Evolutionary conservation across 169 alveolate species (phyloP).

Genomic region (Miamiensis avidus): DNA sequence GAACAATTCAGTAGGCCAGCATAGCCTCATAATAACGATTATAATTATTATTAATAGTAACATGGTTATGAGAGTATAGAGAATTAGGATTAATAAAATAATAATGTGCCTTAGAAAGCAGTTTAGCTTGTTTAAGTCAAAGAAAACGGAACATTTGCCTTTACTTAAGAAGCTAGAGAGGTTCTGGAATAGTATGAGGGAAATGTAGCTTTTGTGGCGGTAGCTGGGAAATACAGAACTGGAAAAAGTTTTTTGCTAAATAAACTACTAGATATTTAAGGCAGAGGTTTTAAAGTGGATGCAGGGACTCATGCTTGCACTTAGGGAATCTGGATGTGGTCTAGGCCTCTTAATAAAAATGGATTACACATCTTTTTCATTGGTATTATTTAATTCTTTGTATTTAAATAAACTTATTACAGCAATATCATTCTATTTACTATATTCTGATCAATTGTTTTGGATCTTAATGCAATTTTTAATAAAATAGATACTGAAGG

Average conservation of each 20-base stretch:
- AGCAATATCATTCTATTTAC: not conserved
- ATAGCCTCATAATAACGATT: too few relatives aligned
- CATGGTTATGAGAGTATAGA: not conserved
- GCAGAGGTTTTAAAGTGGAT: conserved; percentile 61
- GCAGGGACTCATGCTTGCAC: conserved; percentile 66
- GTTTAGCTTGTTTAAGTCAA: not conserved
- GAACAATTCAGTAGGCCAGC: too few relatives aligned
- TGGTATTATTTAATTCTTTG: not conserved
- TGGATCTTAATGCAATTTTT: conserved; percentile 1
- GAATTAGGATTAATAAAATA: not conserved
- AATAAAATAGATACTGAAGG: conserved; percentile 85
- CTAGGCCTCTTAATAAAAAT: conserved; percentile 55
- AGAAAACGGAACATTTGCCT: not conserved
- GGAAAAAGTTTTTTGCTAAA: conserved; percentile 84
- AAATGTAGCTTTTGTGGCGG: conserved; percentile 72
- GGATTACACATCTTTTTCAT: conserved; percentile 26
- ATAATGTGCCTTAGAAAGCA: not conserved
- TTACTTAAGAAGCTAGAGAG: conserved; percentile 46
- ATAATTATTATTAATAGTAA: too few relatives aligned
- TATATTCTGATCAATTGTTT: too few relatives aligned
- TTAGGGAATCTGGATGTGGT: conserved; percentile 85
- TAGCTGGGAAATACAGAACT: conserved; percentile 87
- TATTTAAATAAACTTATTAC: too few relatives aligned
- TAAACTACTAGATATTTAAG: conserved; percentile 42
- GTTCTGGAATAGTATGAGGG: conserved; percentile 41